Conservation (phyloP, 1,284 basidiomycete species). For the Trichosporon ovoides region DNA sequence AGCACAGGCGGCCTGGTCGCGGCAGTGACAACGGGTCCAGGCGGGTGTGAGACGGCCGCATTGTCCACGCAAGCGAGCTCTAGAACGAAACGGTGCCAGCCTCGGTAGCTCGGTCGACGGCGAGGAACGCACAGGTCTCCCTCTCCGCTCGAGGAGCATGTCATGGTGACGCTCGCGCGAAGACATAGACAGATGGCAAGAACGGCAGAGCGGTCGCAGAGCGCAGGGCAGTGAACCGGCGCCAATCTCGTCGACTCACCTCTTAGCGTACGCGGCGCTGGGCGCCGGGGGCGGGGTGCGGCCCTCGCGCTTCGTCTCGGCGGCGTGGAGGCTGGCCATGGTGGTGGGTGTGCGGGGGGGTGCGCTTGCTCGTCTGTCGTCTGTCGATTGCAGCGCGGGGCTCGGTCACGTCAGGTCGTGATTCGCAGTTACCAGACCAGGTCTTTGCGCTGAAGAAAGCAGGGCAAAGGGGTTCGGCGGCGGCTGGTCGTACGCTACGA, state of each 20-base stretch:
- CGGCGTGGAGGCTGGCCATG: background rate
- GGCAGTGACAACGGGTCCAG: too few species aligned
- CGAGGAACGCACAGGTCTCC: too few species aligned
- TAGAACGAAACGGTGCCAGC: too few species aligned
- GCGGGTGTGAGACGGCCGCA: too few species aligned
- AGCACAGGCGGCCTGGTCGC: background rate
- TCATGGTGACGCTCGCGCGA: background rate
- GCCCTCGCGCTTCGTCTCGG: constrained; percentile 17
- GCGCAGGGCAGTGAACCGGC: background rate
- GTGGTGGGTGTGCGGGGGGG: background rate
- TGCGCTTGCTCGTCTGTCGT: background rate
- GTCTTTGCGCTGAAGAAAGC: too few species aligned
- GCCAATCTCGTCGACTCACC: constrained; percentile 52
- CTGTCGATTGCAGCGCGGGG: background rate
- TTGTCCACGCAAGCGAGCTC: background rate
- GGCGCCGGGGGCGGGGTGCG: constrained; percentile 72
- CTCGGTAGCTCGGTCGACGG: too few species aligned
- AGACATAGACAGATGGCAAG: too few species aligned
- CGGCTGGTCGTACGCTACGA: too few species aligned
- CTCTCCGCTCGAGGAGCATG: background rate
- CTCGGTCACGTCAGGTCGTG: too few species aligned
- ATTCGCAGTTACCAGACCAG: too few species aligned
- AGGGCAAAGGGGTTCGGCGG: too few species aligned
- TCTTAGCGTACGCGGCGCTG: constrained; percentile 79
- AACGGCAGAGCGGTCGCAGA: background rate